Evolutionary conservation across 768 basidiomycete genomes (phyloP).

Genomic region (Lepiota brunneoincarnata): DNA sequence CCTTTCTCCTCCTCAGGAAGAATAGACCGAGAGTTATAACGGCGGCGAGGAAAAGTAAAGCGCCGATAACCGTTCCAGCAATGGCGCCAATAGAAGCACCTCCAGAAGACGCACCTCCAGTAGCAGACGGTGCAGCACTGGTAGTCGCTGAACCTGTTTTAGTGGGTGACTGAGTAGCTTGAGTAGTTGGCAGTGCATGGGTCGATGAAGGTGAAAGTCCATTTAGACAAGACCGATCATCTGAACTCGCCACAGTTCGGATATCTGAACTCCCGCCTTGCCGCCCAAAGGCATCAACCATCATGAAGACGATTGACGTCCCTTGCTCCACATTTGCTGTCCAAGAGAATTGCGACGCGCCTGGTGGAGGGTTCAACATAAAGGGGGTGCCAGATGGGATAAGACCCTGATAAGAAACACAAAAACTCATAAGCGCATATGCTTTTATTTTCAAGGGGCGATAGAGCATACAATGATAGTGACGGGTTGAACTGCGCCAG

Average conservation of each 20-base stretch:
- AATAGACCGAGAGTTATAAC: constrained; percentile 50
- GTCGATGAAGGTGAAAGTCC: constrained; percentile 52
- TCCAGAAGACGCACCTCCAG: not conserved
- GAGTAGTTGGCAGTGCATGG: constrained; percentile 18
- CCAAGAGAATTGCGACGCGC: constrained; percentile 49
- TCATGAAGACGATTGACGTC: constrained; percentile 54
- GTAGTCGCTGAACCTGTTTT: constrained; percentile 18
- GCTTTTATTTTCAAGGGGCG: not conserved
- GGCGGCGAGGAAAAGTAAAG: constrained; percentile 50
- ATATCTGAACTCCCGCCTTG: constrained; percentile 62
- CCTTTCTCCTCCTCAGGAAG: constrained; percentile 35
- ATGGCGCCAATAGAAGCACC: constrained; percentile 43
- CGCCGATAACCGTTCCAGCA: constrained; percentile 51
- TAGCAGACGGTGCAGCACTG: constrained; percentile 13
- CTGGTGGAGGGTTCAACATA: constrained; percentile 37
- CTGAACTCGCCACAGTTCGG: constrained; percentile 43
- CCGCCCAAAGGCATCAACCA: constrained; percentile 48
- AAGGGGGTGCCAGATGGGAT: constrained; percentile 62
- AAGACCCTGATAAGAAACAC: constrained; percentile 39
- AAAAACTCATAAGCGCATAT: not conserved
- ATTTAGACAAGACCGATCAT: constrained; percentile 51
- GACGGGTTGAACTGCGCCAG: constrained; percentile 47
- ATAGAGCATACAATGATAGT: constrained; percentile 43
- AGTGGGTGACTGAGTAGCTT: constrained; percentile 20
- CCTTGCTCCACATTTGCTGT: constrained; percentile 52